Evolutionary conservation across 2,329 filamentous ascomycete species (phyloP).

Genomic region (Orbilia oligospora): DNA sequence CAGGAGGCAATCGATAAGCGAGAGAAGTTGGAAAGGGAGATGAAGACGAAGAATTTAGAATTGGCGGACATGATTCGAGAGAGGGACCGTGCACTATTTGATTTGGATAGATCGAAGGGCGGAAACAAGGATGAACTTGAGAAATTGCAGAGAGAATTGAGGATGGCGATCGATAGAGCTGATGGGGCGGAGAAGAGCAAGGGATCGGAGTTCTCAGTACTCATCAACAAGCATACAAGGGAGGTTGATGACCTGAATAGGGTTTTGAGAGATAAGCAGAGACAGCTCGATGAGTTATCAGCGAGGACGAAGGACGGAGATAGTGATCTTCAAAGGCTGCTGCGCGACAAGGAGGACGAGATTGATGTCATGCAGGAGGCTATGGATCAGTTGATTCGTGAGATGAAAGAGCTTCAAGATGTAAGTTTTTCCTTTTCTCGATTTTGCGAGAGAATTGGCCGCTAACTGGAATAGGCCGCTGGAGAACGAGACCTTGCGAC

Average conservation of each 20-base stretch:
- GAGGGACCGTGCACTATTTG: slow-evolving; percentile 90
- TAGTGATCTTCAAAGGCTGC: slow-evolving; percentile 85
- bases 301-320: slow-evolving; percentile 83
- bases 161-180: slow-evolving; percentile 89
- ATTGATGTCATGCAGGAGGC: slow-evolving; percentile 97
- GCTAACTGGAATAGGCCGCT: slow-evolving; percentile 71
- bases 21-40: slow-evolving; percentile 95
- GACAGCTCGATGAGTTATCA: slow-evolving; percentile 86
- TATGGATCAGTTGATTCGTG: slow-evolving; percentile 95
- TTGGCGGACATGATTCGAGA: slow-evolving; percentile 98
- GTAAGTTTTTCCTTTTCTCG: slow-evolving; percentile 65
- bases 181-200: slow-evolving; percentile 94
- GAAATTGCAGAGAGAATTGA: slow-evolving; percentile 92
- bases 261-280: slow-evolving; percentile 86
- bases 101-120: slow-evolving; percentile 88
- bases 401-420: slow-evolving; percentile 86
- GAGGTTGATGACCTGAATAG: slow-evolving; percentile 98
- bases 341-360: slow-evolving; percentile 97
- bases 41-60: slow-evolving; percentile 99
- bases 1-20: slow-evolving; percentile 95
- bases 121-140: slow-evolving; percentile 93
- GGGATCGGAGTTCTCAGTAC: slow-evolving; percentile 92
- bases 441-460: not conserved
- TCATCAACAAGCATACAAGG: slow-evolving; percentile 95
- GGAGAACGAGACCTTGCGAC: slow-evolving; percentile 83